Conservation (phyloP, 805 yeast genomes). For the Kodamaea neixiangensis region DNA sequence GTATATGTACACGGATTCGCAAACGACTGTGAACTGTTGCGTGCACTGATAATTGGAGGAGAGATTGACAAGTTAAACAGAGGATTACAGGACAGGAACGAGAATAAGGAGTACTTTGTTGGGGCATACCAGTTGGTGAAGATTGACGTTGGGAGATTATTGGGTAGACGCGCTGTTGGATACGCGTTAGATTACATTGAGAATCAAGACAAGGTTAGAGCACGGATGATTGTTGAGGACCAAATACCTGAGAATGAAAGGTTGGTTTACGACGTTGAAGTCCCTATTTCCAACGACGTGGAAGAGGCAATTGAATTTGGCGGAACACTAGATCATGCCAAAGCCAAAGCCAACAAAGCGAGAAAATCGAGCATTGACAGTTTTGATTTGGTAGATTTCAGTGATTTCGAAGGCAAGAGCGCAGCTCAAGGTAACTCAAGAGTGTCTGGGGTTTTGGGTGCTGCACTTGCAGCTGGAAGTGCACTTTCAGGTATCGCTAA, state of each 20-base stretch:
- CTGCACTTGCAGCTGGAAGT: slow-evolving; percentile 17
- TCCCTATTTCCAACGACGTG: slow-evolving; percentile 26
- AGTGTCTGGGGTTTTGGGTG: slow-evolving; percentile 19
- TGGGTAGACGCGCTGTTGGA: slow-evolving; percentile 19
- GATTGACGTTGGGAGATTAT: slow-evolving; percentile 48
- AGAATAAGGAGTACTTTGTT: slow-evolving; percentile 52
- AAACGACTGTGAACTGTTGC: slow-evolving; percentile 37
- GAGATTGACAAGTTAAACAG: slow-evolving; percentile 55
- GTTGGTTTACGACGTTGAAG: slow-evolving; percentile 41
- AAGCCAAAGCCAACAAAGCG: slow-evolving; percentile 3
- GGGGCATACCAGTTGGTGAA: slow-evolving; percentile 50
- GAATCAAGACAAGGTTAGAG: slow-evolving; percentile 67
- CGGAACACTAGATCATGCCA: neutral
- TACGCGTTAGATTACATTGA: slow-evolving; percentile 70
- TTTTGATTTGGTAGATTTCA: neutral
- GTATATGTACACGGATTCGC: slow-evolving; percentile 34
- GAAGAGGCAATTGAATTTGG: slow-evolving; percentile 9
- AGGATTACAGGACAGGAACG: slow-evolving; percentile 64
- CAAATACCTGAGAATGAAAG: slow-evolving; percentile 47
- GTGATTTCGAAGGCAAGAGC: neutral
- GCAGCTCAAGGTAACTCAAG: neutral
- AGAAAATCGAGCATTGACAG: slow-evolving; percentile 3
- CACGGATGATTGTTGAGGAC: slow-evolving; percentile 56
- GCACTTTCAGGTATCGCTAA: neutral
- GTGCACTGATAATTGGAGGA: slow-evolving; percentile 35